Conservation (phyloP, 192 early-diverging fungal species). For the Obelidium mucronatum region DNA sequence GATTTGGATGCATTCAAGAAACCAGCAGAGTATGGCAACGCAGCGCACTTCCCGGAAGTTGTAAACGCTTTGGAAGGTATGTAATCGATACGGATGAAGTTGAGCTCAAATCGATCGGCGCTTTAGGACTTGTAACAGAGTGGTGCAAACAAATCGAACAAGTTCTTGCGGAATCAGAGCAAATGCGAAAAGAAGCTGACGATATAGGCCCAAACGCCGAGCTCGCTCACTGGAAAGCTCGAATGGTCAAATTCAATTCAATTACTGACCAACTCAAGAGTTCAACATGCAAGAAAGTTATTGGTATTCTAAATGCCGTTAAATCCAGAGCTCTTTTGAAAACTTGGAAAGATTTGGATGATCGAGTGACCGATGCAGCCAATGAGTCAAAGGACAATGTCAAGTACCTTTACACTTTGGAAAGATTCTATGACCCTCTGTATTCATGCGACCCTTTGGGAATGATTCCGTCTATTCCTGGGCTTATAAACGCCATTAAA, state of each 20-base stretch:
- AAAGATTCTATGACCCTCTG: conserved; percentile 70
- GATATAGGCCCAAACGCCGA: conserved; percentile 77
- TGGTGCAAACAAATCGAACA: conserved; percentile 77
- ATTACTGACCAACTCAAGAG: conserved; percentile 72
- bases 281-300: conserved; percentile 68
- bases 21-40: conserved; percentile 64
- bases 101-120: too few species aligned
- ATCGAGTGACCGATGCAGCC: conserved; percentile 73
- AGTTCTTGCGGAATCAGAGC: conserved; percentile 69
- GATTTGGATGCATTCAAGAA: conserved; percentile 66
- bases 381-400: conserved; percentile 76
- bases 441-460: conserved; percentile 66
- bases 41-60: conserved; percentile 64
- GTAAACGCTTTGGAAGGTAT: conserved; percentile 63
- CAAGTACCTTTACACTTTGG: conserved; percentile 72
- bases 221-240: conserved; percentile 72
- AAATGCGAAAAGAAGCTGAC: conserved; percentile 75
- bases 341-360: conserved; percentile 72
- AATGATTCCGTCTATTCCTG: conserved; percentile 73
- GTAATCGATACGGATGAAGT: too few species aligned
- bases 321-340: conserved; percentile 64
- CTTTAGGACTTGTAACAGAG: conserved; percentile 62
- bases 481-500: conserved; percentile 72
- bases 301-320: conserved; percentile 69
- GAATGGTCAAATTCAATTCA: conserved; percentile 74